A percentile compares a stretch with the other conserved stretches of the same genome.
Conservation (phyloP, 495 filamentous ascomycete genomes). For the Trypethelium eluteriae region DNA sequence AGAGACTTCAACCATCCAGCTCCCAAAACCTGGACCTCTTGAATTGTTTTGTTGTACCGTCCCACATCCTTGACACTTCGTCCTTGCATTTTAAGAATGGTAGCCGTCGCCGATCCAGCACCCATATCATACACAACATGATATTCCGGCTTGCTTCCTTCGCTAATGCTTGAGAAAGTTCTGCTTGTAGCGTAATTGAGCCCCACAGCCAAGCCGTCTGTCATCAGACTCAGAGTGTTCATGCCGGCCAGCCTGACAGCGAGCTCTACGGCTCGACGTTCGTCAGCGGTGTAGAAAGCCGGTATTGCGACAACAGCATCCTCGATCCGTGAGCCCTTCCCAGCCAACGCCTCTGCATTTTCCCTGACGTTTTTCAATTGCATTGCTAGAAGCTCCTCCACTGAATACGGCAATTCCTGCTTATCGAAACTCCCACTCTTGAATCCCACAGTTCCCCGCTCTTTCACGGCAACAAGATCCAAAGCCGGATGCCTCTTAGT, state of each 20-base stretch:
- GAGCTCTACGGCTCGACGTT: slow-evolving; percentile 72
- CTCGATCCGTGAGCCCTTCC: slow-evolving; percentile 62
- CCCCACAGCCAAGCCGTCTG: slow-evolving; percentile 86
- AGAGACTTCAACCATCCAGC: slow-evolving; percentile 82
- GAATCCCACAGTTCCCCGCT: slow-evolving; percentile 66
- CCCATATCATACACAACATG: slow-evolving; percentile 98
- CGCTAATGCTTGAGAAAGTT: slow-evolving; percentile 74
- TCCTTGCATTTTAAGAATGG: slow-evolving; percentile 81
- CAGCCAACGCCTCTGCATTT: slow-evolving; percentile 80
- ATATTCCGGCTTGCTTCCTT: slow-evolving; percentile 81
- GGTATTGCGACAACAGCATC: slow-evolving; percentile 88
- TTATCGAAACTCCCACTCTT: slow-evolving; percentile 63
- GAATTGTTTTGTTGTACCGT: slow-evolving; percentile 90
- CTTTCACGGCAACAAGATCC: slow-evolving; percentile 46
- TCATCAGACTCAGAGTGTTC: slow-evolving; percentile 74
- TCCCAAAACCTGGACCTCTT: slow-evolving; percentile 83
- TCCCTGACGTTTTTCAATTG: slow-evolving; percentile 78
- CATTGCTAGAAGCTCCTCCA: slow-evolving; percentile 96
- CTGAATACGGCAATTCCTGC: slow-evolving; percentile 62
- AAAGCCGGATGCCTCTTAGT: slow-evolving; percentile 63
- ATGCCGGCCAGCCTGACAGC: slow-evolving; percentile 83
- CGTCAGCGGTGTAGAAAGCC: slow-evolving; percentile 81
- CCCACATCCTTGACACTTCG: slow-evolving; percentile 85
- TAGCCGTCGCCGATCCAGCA: slow-evolving; percentile 94
- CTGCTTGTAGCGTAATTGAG: slow-evolving; percentile 90